These are phyloP conservation scores for Graphilbum ipis-grandicollis DNA, from an alignment of 2,329 filamentous ascomycete species.

Conservation along the genomic window DNA sequence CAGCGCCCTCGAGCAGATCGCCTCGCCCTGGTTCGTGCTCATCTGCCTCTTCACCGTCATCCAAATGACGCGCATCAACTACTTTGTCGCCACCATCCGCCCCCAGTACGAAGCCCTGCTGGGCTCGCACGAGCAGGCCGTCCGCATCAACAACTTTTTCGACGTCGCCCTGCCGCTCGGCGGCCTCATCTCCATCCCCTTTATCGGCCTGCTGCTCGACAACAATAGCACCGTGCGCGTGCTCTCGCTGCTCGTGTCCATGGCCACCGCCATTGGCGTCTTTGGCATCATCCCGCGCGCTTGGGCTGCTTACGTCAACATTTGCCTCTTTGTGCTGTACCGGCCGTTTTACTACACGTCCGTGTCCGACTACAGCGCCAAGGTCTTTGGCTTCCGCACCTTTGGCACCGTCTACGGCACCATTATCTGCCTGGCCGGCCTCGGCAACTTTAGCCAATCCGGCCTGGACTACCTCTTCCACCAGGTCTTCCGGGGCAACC, in stretches of 20 bases:
- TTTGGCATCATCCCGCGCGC: slow-evolving; percentile 53
- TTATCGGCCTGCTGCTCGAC: slow-evolving; percentile 69
- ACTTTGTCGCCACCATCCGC: slow-evolving; percentile 76
- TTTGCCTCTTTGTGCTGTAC: slow-evolving; percentile 68
- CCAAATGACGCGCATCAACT: slow-evolving; percentile 74
- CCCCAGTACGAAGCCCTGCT: slow-evolving; percentile 69
- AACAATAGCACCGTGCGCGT: slow-evolving; percentile 56
- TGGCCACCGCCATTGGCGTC: slow-evolving; percentile 58
- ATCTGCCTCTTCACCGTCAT: slow-evolving; percentile 67
- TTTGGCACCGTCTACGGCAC: slow-evolving; percentile 91
- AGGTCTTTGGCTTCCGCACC: slow-evolving; percentile 82
- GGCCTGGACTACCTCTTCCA: slow-evolving; percentile 67
- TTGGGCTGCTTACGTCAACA: slow-evolving; percentile 59
- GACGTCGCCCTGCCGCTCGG: slow-evolving; percentile 64
- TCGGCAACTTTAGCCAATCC: slow-evolving; percentile 72
- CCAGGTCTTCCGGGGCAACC: slow-evolving; percentile 51
- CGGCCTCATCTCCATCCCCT: slow-evolving; percentile 69
- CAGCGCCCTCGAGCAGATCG: slow-evolving; percentile 55
- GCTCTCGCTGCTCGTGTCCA: slow-evolving; percentile 49
- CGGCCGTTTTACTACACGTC: slow-evolving; percentile 83
- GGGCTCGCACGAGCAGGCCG: slow-evolving; percentile 38
- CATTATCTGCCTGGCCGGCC: slow-evolving; percentile 69
- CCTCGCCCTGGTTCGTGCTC: slow-evolving; percentile 68
- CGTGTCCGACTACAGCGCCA: slow-evolving; percentile 76
- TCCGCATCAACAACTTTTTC: slow-evolving; percentile 66